These are phyloP conservation scores for Hyphopichia wangnamkhiaoensis DNA, from an alignment of 1,139 yeast species.

Conservation along the genomic window DNA sequence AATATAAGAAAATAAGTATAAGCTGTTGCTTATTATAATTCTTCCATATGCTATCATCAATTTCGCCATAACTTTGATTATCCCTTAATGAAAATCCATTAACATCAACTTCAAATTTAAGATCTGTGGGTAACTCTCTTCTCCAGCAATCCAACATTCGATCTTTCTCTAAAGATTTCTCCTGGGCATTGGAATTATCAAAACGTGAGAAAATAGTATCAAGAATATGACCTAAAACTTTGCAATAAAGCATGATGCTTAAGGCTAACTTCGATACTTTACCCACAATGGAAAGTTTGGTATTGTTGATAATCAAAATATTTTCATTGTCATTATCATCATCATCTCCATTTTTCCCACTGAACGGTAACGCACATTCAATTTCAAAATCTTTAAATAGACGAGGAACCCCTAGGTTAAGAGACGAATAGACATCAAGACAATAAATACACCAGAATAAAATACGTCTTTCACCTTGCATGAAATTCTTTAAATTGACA, in stretches of 20 bases:
- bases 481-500: conserved; percentile 50
- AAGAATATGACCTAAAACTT: conserved; percentile 71
- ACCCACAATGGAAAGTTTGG: conserved; percentile 62
- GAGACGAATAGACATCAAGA: conserved; percentile 73
- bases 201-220: conserved; percentile 61
- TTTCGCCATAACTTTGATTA: conserved; percentile 27
- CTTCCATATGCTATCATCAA: conserved; percentile 34
- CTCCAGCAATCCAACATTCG: conserved; percentile 80
- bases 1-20: conserved; percentile 64
- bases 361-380: conserved; percentile 81
- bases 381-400: conserved; percentile 76
- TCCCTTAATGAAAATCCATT: conserved; percentile 56
- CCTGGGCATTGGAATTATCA: conserved; percentile 38
- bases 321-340: conserved; percentile 50
- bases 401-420: conserved; percentile 81
- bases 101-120: conserved; percentile 66
- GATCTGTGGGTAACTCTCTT: conserved; percentile 60
- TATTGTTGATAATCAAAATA: conserved; percentile 58
- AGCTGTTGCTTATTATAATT: conserved; percentile 52
- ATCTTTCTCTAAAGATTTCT: conserved; percentile 54
- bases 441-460: conserved; percentile 84
- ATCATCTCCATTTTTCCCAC: conserved; percentile 52
- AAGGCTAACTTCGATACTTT: conserved; percentile 65
- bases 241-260: conserved; percentile 67
- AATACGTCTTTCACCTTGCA: conserved; percentile 80